Base-by-base conservation (phyloP, 1,139 yeast species). In the Lodderomyces parapsilosis region DNA sequence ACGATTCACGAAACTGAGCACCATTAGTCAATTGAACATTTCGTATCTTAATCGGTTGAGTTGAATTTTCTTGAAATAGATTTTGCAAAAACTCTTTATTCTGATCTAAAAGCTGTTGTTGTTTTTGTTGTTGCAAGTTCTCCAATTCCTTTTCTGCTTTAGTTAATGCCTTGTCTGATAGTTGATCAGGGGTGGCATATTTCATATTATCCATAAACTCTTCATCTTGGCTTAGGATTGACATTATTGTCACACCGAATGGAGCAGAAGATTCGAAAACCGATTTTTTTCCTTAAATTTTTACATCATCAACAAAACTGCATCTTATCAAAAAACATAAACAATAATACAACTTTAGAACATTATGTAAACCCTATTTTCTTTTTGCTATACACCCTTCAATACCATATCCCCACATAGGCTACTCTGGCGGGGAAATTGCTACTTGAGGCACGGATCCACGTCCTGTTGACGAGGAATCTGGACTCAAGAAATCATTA, bases 1-100 rank as follows among this genome's bases (percentile, higher is more conserved):
- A 83, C 0, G 66, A 41, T 41, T 74, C 71, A 28, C 91, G 66
- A 50, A 75, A 78, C 15, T 65, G 64, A 40, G 73, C 73, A 10
- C 78, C 73, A 33, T 86, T 86, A 36, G 76, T 67, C 6, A 84
- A 67, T 49, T 79, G 80, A 11, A 83, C 78, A 41, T 73, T 68
- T 24, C 68, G 56, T 3, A 80, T 55, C 23, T 59, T 56, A 1
- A 79, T 66, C 0, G 84, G 82, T 40, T 70, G 63, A 1, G 72
- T 58, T 34, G 68, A 52, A 56, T 74, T 68, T 2, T 70, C 65
- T n/a, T 54, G 49, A 38, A 81, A 66, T 6, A 80, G 56, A 1
- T 65, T 60, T 33, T 74, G 69, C 38, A 80, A 54, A 41, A 65
- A 71, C 18, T 59, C 54, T 27, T 63, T 57, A 44, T 70, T 74